Base-by-base conservation (phyloP, 306 rosid genomes). In the Albizia julibrissin region DNA sequence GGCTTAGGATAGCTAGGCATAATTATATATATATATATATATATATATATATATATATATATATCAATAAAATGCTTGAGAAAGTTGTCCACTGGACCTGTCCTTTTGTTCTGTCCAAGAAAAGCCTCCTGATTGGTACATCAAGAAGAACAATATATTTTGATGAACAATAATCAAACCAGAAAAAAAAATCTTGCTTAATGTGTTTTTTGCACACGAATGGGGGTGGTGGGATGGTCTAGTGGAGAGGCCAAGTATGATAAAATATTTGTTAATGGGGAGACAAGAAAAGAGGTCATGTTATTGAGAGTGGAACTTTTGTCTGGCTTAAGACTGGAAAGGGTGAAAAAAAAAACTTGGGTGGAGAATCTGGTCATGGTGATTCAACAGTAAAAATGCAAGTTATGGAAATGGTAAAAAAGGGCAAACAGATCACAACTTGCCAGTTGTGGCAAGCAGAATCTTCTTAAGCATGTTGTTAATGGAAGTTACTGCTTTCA, bases 211-310 rank as follows among this genome's bases (percentile, higher is more conserved):
- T 1, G 21, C 58, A 50, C 58, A 50, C 58, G 58, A 50, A 50
- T 50, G n/a, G 58, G n/a, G 12, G 12, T 47, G 52, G 58, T 50
- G 58, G 58, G 50, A 82, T 72, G 42, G 61, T 68, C 78, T 59
- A 74, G 78, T 85, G 89, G 90, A 87, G 85, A 26, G 52, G 61
- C 58, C 85, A 72, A 22, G 73, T 47, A 24, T 31, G 2, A 52
- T 87, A 44, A 54, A 81, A 59, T 85, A 87, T 59, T 77, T 85
- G 65, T 80, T 76, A 81, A 81, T 68, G 61, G 80, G 88, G 89
- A 83, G 92, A 90, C 89, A 88, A 44, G 85, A 86, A 77, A 74
- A 79, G 81, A 74, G 49, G 64, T 75, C 33, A 12, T 64, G 77
- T 43, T 79, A 67, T 69, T 67, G 67, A 72, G 49, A 37, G 79